A percentile compares a stretch with the other conserved stretches of the same genome.
Evolutionary conservation across 345 rosid genomes (phyloP).

Genomic region (Eucalyptus virginea): DNA sequence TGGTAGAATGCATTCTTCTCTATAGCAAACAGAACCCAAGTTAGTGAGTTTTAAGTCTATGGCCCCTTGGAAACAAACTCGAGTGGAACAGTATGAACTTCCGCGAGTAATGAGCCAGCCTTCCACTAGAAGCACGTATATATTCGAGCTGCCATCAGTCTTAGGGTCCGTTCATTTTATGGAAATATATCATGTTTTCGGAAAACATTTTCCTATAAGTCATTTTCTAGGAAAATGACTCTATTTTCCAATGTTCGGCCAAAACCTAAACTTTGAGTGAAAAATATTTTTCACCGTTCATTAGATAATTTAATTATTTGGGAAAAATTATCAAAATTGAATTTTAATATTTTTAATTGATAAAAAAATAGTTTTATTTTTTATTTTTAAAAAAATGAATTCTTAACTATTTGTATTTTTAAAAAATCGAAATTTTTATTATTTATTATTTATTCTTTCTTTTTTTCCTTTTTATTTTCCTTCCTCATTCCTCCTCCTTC

Average conservation of each 20-base stretch:
- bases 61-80: neutral
- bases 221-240: fast-evolving
- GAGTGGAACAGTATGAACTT: fast-evolving
- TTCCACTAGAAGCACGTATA: neutral
- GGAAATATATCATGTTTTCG: too few species aligned
- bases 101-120: fast-evolving
- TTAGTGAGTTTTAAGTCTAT: neutral
- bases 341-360: too few species aligned
- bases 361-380: too few species aligned
- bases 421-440: fast-evolving
- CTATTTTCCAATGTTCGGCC: fast-evolving
- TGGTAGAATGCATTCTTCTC: neutral
- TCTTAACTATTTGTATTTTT: too few species aligned
- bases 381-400: too few species aligned
- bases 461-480: too few species aligned
- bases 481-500: too few species aligned
- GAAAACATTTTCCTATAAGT: too few species aligned
- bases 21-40: fast-evolving
- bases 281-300: fast-evolving
- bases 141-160: fast-evolving
- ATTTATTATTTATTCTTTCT: too few species aligned
- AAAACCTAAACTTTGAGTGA: fast-evolving
- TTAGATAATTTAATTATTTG: too few species aligned
- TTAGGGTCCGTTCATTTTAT: fast-evolving
- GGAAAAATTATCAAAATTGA: fast-evolving